Base-by-base conservation (phyloP, 805 yeast genomes). In the Myxozyma melibiosi region DNA sequence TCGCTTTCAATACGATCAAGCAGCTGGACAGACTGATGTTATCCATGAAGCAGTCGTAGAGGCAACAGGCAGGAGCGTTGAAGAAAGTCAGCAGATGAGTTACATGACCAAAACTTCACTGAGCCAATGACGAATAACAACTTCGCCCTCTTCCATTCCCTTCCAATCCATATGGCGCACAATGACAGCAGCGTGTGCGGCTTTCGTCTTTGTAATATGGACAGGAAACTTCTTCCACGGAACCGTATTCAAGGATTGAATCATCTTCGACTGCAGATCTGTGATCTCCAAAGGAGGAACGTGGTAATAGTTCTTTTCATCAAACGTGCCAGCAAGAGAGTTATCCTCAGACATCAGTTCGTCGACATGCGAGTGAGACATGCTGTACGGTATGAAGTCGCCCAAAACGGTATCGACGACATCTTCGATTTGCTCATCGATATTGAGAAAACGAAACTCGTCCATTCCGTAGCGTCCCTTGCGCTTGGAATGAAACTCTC, bases 181-280 rank as follows among this genome's bases (percentile, higher is more conserved):
- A 57, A 89, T 86, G 1, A 89, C 84, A 1, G 94, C 95, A 1
- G 95, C 89, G 67, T 89, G 96, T 0, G 95, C 80, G 42, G 84
- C 80, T 47, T 77, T 77, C 4, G 92, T 84, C 30, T 79, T 74
- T 37, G 84, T 78, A 56, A 89, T 85, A 57, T 84, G 78, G 27
- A 89, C 78, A 0, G 94, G 91, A 64, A 71, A 85, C 68, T 88
- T 89, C 41, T 74, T 70, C 96, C 96, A 90, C 1, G 73, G 66
- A 3, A 88, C 68, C 2, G 70, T 63, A 69, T 88, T 88, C 68
- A 89, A 76, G 50, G 78, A 76, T 28, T 71, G 71, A 31, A 86
- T 77, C 40, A 87, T 86, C 13, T 69, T 73, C 51, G 71, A 65
- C 67, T 88, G 91, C 7, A 51, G 53, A 2, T 31, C 67, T 60